These are phyloP conservation scores for Cenchrus purpureus DNA, from an alignment of 176 grass and related monocot species.

Conservation along the genomic window DNA sequence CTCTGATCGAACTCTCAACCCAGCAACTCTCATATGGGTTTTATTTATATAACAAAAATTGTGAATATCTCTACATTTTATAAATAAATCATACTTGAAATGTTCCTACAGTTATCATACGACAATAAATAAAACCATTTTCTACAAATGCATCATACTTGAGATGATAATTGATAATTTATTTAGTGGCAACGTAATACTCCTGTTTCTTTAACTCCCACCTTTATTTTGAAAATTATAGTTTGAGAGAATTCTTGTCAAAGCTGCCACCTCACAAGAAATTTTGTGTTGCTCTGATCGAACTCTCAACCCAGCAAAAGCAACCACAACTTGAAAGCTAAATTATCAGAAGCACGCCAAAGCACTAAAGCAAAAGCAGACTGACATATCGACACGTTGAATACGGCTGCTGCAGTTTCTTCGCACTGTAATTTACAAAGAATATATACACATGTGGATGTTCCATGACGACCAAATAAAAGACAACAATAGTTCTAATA, in stretches of 20 bases:
- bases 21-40: not conserved
- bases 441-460: conserved; percentile 39
- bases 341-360: not conserved
- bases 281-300: not conserved
- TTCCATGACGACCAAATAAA: not conserved
- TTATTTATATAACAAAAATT: too few species aligned
- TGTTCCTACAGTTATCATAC: too few species aligned
- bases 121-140: too few species aligned
- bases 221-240: too few species aligned
- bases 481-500: not conserved
- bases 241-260: too few species aligned
- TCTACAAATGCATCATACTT: too few species aligned
- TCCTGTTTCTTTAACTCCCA: too few species aligned
- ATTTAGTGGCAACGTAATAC: too few species aligned
- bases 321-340: not conserved
- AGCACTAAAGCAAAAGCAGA: not conserved
- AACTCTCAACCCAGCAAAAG: not conserved
- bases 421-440: not conserved
- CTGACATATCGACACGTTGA: not conserved
- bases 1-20: not conserved
- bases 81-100: too few species aligned
- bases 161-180: too few species aligned
- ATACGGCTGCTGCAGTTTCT: not conserved
- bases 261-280: too few species aligned
- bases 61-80: too few species aligned